These are phyloP conservation scores for Pachysandra terminalis DNA, from an alignment of 164 flowering plant species.

Conservation along the genomic window DNA sequence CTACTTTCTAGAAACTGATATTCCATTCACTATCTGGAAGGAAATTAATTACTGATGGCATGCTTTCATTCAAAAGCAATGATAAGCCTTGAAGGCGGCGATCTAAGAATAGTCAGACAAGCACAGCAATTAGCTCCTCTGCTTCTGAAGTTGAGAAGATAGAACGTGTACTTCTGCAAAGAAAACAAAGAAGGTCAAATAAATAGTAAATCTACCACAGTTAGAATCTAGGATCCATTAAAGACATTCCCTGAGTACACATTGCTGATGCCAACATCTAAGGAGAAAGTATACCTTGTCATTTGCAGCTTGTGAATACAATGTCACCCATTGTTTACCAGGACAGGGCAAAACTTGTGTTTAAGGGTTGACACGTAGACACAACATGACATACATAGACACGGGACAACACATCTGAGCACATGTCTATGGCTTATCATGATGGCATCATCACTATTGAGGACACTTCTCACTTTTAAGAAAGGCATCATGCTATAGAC, in stretches of 20 bases:
- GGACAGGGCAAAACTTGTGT: no score
- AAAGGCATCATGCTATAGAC: no score
- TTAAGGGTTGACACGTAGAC: no score
- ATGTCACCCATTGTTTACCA: not conserved
- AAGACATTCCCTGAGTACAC: not conserved
- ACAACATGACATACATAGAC: no score
- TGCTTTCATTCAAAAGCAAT: conserved; percentile 43
- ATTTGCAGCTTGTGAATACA: not conserved
- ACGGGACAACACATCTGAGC: no score
- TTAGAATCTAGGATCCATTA: not conserved
- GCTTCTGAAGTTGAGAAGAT: conserved; percentile 58
- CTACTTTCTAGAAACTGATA: conserved; percentile 51
- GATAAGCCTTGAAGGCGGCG: conserved; percentile 63
- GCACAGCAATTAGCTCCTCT: conserved; percentile 46
- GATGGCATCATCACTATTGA: no score
- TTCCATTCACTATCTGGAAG: conserved; percentile 73
- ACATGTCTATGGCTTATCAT: no score
- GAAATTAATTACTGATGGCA: conserved; percentile 49
- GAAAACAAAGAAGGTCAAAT: not conserved
- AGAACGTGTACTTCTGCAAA: conserved; percentile 39
- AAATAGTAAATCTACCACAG: not conserved
- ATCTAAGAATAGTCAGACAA: conserved; percentile 61
- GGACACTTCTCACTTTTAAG: no score
- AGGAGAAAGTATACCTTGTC: not conserved
- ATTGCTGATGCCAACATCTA: not conserved